Conservation (phyloP, 176 grass and related monocot species). For the Pharus latifolius region DNA sequence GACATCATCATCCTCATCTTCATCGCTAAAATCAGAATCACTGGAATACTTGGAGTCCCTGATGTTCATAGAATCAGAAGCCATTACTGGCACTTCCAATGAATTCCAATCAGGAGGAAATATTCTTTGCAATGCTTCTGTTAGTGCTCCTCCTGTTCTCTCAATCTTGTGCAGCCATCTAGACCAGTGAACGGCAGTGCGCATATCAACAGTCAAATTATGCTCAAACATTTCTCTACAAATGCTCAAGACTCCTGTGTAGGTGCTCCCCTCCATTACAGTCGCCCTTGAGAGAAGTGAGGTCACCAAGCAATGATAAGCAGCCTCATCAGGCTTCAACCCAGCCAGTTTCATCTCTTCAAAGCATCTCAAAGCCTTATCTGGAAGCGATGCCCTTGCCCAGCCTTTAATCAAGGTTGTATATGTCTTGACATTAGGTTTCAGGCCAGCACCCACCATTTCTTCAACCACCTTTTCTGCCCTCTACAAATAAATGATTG, state of each 20-base stretch:
- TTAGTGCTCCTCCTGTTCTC: conserved; percentile 75
- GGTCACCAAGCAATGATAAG: conserved; percentile 91
- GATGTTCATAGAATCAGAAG: conserved; percentile 13
- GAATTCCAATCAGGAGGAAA: conserved; percentile 96
- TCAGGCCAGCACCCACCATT: conserved; percentile 62
- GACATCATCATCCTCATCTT: conserved; percentile 5
- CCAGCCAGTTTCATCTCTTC: conserved; percentile 70
- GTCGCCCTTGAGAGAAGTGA: conserved; percentile 81
- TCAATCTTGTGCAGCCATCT: conserved; percentile 79
- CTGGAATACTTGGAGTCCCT: conserved; percentile 33
- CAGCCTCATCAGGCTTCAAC: conserved; percentile 56
- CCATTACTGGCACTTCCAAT: conserved; percentile 29
- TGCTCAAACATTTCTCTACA: conserved; percentile 89
- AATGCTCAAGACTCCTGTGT: conserved; percentile 66
- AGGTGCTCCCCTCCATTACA: conserved; percentile 55
- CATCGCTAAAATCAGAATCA: conserved; percentile 40
- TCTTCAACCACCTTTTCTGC: conserved; percentile 69
- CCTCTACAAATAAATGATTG: conserved; percentile 46
- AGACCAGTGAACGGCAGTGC: conserved; percentile 88
- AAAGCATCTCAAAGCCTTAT: conserved; percentile 78
- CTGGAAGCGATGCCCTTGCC: conserved; percentile 67
- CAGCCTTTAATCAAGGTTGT: conserved; percentile 96
- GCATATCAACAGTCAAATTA: conserved; percentile 71
- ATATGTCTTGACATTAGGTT: conserved; percentile 96
- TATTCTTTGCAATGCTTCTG: conserved; percentile 79